Evolutionary conservation across 179 eudicot genomes (phyloP).

Genomic region (Beta macrorhiza): DNA sequence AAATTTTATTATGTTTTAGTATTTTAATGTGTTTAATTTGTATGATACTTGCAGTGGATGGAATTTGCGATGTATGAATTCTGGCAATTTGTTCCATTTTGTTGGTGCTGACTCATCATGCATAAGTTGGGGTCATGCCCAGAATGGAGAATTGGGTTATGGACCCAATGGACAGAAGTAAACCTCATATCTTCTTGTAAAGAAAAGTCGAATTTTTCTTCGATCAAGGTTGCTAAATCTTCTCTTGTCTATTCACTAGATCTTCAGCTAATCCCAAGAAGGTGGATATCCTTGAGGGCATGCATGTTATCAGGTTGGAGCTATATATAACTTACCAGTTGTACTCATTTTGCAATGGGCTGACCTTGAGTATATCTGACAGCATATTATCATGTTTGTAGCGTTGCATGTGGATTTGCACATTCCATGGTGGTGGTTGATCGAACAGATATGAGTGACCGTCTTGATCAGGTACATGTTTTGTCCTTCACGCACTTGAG

Average conservation of each 20-base stretch:
- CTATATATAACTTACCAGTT: background rate
- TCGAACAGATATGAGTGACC: conserved; percentile 56
- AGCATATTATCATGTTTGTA: conserved; percentile 16
- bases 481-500: background rate
- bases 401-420: conserved; percentile 93
- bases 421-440: conserved; percentile 94
- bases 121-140: conserved; percentile 98
- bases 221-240: background rate
- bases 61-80: conserved; percentile 93
- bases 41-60: conserved; percentile 66
- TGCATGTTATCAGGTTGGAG: conserved; percentile 93
- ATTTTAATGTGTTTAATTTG: background rate
- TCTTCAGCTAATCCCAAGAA: conserved; percentile 93
- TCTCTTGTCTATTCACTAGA: conserved; percentile 36
- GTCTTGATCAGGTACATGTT: conserved; percentile 72
- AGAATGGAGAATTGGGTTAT: conserved; percentile 92
- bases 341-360: background rate
- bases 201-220: background rate
- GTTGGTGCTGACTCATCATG: conserved; percentile 98
- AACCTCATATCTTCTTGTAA: background rate
- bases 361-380: conserved; percentile 6
- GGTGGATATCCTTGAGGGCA: conserved; percentile 91
- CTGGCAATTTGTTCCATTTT: conserved; percentile 85
- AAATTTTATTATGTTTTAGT: background rate
- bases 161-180: conserved; percentile 93